These are phyloP conservation scores for Arthrobotrys iridis DNA, from an alignment of 2,329 filamentous ascomycete species.

Conservation along the genomic window DNA sequence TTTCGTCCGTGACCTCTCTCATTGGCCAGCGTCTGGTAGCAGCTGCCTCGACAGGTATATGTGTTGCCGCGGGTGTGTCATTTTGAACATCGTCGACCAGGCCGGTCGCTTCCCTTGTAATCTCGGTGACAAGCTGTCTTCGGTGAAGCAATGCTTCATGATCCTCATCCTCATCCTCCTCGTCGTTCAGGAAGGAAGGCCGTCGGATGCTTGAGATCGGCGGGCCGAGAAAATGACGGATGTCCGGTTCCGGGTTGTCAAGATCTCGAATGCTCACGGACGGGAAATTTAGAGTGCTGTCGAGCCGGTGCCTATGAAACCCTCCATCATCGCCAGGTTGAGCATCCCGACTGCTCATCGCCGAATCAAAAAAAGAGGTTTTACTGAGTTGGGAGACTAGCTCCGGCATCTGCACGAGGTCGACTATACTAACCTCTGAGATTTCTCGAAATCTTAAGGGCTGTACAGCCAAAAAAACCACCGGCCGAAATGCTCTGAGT, in stretches of 20 bases:
- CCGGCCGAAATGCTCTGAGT: background rate
- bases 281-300: constrained; percentile 30
- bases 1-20: constrained; percentile 73
- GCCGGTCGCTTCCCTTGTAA: constrained; percentile 40
- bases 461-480: constrained; percentile 5
- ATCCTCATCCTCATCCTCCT: constrained; percentile 19
- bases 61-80: constrained; percentile 37
- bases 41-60: background rate
- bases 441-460: constrained; percentile 21
- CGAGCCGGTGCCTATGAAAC: constrained; percentile 34
- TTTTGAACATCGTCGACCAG: constrained; percentile 44
- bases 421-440: constrained; percentile 2
- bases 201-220: constrained; percentile 44
- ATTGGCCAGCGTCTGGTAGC: constrained; percentile 65
- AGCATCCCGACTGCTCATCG: constrained; percentile 49
- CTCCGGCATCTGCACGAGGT: constrained; percentile 18
- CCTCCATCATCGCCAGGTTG: constrained; percentile 47
- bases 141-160: constrained; percentile 28
- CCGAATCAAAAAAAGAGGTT: constrained; percentile 13
- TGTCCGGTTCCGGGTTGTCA: constrained; percentile 48
- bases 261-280: constrained; percentile 49
- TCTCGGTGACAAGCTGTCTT: constrained; percentile 47
- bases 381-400: constrained; percentile 26
- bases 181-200: constrained; percentile 21
- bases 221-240: constrained; percentile 41